Conservation (phyloP, 306 rosid species). For the Echinosophora koreensis region DNA sequence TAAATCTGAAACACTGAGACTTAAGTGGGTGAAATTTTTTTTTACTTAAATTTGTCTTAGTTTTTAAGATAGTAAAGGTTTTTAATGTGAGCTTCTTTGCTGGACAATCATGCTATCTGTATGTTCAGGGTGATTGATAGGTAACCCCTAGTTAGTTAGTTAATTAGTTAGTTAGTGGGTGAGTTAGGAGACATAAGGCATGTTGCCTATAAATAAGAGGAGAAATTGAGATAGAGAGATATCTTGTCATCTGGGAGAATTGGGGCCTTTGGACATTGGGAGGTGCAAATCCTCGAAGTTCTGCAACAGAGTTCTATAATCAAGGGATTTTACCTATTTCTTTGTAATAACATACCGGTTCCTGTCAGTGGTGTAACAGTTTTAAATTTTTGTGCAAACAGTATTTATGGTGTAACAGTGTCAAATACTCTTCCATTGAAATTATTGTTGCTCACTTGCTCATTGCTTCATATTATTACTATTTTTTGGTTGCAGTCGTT, state of each 20-base stretch:
- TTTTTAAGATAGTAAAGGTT: background rate
- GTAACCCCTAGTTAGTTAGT: too few species aligned
- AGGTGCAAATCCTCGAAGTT: too few species aligned
- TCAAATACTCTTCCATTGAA: conserved; percentile 31
- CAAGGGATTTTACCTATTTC: too few species aligned
- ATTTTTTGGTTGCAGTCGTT: conserved; percentile 70
- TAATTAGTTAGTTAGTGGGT: too few species aligned
- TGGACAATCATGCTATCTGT: conserved; percentile 27
- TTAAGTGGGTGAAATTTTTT: background rate
- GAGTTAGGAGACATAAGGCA: too few species aligned
- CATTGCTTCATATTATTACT: conserved; percentile 31
- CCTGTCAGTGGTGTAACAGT: background rate
- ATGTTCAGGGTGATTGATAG: conserved; percentile 6
- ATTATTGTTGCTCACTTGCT: conserved; percentile 32
- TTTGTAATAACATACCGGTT: too few species aligned
- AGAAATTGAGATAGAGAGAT: too few species aligned
- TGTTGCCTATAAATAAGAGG: too few species aligned
- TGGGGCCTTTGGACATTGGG: too few species aligned
- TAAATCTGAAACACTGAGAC: background rate
- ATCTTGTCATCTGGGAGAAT: too few species aligned
- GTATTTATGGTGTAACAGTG: conserved; percentile 15
- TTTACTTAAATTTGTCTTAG: background rate
- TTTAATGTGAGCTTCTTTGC: conserved; percentile 20
- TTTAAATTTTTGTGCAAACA: conserved; percentile 24
- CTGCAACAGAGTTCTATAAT: too few species aligned